These are phyloP conservation scores for Musa balbisiana DNA, from an alignment of 202 grass and related monocot species.

Conservation along the genomic window DNA sequence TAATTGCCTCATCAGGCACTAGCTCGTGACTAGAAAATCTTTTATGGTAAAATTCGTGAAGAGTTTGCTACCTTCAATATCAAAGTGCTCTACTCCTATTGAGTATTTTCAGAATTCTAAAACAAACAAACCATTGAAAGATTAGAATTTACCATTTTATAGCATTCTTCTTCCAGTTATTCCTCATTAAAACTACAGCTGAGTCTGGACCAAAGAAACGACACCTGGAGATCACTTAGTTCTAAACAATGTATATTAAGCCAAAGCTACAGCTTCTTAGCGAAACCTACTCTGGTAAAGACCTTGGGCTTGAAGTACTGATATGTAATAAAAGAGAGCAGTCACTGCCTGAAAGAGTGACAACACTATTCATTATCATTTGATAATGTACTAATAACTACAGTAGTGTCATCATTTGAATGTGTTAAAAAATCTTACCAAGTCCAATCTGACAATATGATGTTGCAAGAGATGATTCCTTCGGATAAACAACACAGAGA, in stretches of 20 bases:
- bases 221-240: conserved; percentile 39
- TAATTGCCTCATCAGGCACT: no score
- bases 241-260: not conserved
- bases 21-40: no score
- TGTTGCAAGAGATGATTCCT: conserved; percentile 38
- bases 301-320: conserved; percentile 28
- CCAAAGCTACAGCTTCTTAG: conserved; percentile 1
- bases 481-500: conserved; percentile 58
- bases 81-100: no score
- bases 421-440: conserved; percentile 27
- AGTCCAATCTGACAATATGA: conserved; percentile 46
- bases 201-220: conserved; percentile 55
- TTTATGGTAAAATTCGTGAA: no score
- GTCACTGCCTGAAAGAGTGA: conserved; percentile 35
- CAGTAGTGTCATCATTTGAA: not conserved
- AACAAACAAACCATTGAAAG: not conserved
- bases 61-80: no score
- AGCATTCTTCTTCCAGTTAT: conserved; percentile 69
- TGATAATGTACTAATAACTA: not conserved
- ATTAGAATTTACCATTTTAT: conserved; percentile 49
- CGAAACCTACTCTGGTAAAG: conserved; percentile 19
- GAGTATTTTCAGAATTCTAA: no score
- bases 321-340: conserved; percentile 58
- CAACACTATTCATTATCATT: conserved; percentile 8
- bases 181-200: conserved; percentile 44